These are phyloP conservation scores for Pterocarpus macrocarpus DNA, from an alignment of 306 rosid species.

Conservation along the genomic window DNA sequence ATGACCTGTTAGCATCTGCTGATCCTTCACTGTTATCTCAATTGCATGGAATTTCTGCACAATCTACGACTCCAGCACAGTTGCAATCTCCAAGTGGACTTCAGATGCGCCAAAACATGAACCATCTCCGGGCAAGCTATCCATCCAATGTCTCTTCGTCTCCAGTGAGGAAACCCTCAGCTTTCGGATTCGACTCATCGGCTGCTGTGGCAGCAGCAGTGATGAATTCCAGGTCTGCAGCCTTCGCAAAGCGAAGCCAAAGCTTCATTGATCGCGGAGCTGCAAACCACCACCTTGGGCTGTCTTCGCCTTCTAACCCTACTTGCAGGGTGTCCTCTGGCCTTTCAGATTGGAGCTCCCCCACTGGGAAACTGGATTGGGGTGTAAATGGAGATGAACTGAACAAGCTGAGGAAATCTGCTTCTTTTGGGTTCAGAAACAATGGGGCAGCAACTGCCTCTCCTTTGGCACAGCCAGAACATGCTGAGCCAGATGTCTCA, in stretches of 20 bases:
- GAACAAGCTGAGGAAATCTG: constrained; percentile 90
- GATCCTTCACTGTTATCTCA: constrained; percentile 77
- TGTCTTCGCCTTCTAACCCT: constrained; percentile 66
- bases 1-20: constrained; percentile 77
- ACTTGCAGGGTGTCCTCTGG: constrained; percentile 65
- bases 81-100: constrained; percentile 70
- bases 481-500: constrained; percentile 90
- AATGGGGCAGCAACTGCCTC: constrained; percentile 46
- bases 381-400: constrained; percentile 89
- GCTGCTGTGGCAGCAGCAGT: constrained; percentile 90
- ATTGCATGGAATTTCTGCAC: constrained; percentile 68
- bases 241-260: constrained; percentile 95
- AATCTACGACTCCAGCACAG: constrained; percentile 69
- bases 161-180: constrained; percentile 74
- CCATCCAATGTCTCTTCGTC: constrained; percentile 83
- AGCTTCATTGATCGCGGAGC: constrained; percentile 94
- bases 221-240: constrained; percentile 93
- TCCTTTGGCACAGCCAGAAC: constrained; percentile 43
- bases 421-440: constrained; percentile 89
- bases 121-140: constrained; percentile 91
- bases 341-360: constrained; percentile 87
- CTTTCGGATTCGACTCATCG: constrained; percentile 80
- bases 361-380: constrained; percentile 89
- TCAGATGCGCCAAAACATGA: constrained; percentile 87
- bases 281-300: constrained; percentile 55